Percentiles rank a stretch among this genome's conserved stretches.
phyloP scores from a whole-genome alignment of 2,329 filamentous ascomycete species.

The Neobulgaria alba region DNA sequence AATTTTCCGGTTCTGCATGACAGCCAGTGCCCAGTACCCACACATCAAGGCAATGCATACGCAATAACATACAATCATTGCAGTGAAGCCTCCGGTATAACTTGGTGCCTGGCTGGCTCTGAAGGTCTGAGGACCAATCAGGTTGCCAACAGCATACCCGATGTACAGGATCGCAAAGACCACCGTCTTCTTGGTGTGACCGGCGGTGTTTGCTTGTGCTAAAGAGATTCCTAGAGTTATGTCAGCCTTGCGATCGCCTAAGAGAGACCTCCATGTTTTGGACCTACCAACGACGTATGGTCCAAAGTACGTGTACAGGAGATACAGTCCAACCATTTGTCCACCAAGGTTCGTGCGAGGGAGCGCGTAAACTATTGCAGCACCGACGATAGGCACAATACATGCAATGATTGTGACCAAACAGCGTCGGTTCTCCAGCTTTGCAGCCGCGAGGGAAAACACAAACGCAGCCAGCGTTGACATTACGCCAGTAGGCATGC shows the following conservation, averaged over 20 bases:
- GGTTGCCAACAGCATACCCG: constrained; percentile 21
- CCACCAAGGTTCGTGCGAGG: not conserved
- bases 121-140: constrained; percentile 17
- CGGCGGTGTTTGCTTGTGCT: constrained; percentile 53
- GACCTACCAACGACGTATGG: constrained; percentile 50
- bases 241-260: no score
- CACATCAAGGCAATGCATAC: constrained; percentile 1
- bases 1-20: constrained; percentile 1
- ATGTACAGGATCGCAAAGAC: constrained; percentile 19
- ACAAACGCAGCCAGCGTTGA: not conserved
- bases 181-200: constrained; percentile 34
- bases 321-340: not conserved
- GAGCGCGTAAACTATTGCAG: not conserved
- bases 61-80: constrained; percentile 14
- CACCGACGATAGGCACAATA: not conserved
- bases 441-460: not conserved
- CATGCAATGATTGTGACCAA: constrained; percentile 13
- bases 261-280: no score
- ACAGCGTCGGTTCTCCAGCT: constrained; percentile 5
- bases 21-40: constrained; percentile 13
- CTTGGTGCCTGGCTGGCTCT: constrained; percentile 11
- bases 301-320: constrained; percentile 30
- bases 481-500: not conserved
- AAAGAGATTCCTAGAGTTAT: constrained; percentile 10
- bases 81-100: constrained; percentile 18